phyloP scores from a whole-genome alignment of 345 rosid species.

The Linum lewisii region DNA sequence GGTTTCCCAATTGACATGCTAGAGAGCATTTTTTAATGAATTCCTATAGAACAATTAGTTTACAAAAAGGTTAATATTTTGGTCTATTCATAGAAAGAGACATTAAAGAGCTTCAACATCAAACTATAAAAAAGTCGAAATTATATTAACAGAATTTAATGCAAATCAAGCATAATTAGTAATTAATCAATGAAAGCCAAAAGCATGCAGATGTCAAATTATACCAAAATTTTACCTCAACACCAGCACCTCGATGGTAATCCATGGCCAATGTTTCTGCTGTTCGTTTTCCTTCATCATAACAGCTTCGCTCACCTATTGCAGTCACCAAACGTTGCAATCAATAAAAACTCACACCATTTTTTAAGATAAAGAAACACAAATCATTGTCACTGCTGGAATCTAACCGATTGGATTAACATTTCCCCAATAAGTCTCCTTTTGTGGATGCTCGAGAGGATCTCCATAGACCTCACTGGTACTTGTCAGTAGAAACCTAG shows the following conservation, averaged over 20 bases:
- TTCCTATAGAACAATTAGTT: too few relatives aligned
- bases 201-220: neutral
- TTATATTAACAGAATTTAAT: neutral
- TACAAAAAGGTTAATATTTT: neutral
- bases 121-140: too few relatives aligned
- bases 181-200: too few relatives aligned
- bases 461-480: constrained; percentile 99
- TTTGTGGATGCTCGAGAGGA: constrained; percentile 98
- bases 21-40: neutral
- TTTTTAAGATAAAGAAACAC: constrained; percentile 3
- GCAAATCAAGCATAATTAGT: neutral
- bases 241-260: constrained; percentile 90
- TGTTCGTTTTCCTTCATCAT: constrained; percentile 96
- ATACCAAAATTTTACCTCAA: constrained; percentile 47
- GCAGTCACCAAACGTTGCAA: constrained; percentile 4
- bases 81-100: neutral
- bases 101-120: neutral
- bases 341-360: neutral
- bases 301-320: constrained; percentile 91
- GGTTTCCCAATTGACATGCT: neutral
- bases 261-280: constrained; percentile 96
- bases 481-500: constrained; percentile 88
- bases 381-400: neutral
- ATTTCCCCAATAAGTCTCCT: constrained; percentile 96
- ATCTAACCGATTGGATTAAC: constrained; percentile 91